These are phyloP conservation scores for Aspergillus diversus DNA, from an alignment of 495 filamentous ascomycete species.

Conservation along the genomic window DNA sequence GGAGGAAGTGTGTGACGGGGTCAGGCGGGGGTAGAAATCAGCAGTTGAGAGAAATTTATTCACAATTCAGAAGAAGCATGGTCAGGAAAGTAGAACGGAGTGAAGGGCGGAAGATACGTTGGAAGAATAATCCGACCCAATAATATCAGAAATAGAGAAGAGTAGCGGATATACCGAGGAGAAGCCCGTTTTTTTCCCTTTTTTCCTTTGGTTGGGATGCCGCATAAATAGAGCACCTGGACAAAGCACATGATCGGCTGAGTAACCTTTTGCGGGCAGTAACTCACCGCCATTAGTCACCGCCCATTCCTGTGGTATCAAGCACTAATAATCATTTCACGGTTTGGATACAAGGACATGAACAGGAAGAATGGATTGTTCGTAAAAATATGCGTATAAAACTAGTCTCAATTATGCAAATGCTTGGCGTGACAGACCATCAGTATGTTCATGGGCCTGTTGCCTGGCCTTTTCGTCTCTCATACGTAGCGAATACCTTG, in stretches of 20 bases:
- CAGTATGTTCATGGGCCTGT: slow-evolving; percentile 30
- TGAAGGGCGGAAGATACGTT: neutral
- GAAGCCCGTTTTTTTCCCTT: slow-evolving; percentile 1
- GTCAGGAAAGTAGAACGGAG: neutral
- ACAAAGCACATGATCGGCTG: slow-evolving; percentile 13
- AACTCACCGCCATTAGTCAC: neutral
- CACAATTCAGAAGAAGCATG: slow-evolving; percentile 18
- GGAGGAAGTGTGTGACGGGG: slow-evolving; percentile 19
- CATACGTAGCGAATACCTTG: slow-evolving; percentile 21
- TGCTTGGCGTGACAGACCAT: slow-evolving; percentile 19
- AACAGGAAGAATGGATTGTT: neutral
- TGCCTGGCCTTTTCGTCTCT: slow-evolving; percentile 23
- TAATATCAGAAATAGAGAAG: neutral
- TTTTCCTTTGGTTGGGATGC: slow-evolving; percentile 1
- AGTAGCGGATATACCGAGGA: slow-evolving; percentile 5
- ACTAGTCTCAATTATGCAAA: slow-evolving; percentile 27
- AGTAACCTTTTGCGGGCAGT: slow-evolving; percentile 9
- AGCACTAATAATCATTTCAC: too few species aligned
- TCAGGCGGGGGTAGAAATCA: slow-evolving; percentile 23
- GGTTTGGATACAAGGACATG: neutral
- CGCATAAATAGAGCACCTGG: slow-evolving; percentile 3
- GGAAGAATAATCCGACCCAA: slow-evolving; percentile 19
- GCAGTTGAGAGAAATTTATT: slow-evolving; percentile 11
- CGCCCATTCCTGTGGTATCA: neutral
- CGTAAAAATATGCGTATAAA: slow-evolving; percentile 21